Evolutionary conservation across 1,284 basidiomycete species (phyloP).

Genomic region (Ustilago cynodontis): DNA sequence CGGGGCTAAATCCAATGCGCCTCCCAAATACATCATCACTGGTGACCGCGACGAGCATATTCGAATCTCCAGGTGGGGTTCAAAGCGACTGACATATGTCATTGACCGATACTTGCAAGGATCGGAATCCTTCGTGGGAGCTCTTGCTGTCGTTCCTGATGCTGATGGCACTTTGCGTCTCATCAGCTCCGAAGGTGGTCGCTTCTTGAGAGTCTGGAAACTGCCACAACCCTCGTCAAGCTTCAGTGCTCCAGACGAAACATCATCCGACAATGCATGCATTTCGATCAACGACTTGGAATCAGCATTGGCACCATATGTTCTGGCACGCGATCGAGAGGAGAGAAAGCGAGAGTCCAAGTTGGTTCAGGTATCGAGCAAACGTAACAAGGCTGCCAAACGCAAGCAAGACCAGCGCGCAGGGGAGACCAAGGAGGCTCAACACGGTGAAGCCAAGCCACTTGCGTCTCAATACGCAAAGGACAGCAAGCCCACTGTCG

Average conservation of each 20-base stretch:
- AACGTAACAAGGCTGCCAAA: conserved; percentile 43
- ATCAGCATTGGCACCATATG: conserved; percentile 33
- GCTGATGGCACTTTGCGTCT: conserved; percentile 33
- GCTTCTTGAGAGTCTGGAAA: conserved; percentile 52
- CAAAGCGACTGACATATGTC: conserved; percentile 54
- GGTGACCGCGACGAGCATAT: conserved; percentile 69
- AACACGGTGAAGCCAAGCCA: conserved; percentile 18
- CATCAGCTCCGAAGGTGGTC: conserved; percentile 60
- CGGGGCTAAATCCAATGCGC: conserved; percentile 12
- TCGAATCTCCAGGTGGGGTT: conserved; percentile 66
- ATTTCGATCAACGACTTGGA: conserved; percentile 42
- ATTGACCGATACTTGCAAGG: conserved; percentile 63
- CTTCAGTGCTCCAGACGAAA: conserved; percentile 8
- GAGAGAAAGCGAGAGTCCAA: conserved; percentile 48
- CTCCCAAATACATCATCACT: conserved; percentile 53
- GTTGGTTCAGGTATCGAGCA: conserved; percentile 30
- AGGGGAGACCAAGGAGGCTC: conserved; percentile 11
- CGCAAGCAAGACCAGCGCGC: conserved; percentile 23
- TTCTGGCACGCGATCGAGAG: conserved; percentile 49
- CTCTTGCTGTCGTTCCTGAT: conserved; percentile 43
- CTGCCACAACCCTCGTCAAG: conserved; percentile 27
- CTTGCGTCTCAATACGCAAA: conserved; percentile 35
- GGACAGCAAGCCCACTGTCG: conserved; percentile 42
- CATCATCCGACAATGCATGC: conserved; percentile 26
- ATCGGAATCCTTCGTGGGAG: conserved; percentile 57